These are phyloP conservation scores for Aquilaria sinensis DNA, from an alignment of 345 rosid genomes.

Conservation along the genomic window DNA sequence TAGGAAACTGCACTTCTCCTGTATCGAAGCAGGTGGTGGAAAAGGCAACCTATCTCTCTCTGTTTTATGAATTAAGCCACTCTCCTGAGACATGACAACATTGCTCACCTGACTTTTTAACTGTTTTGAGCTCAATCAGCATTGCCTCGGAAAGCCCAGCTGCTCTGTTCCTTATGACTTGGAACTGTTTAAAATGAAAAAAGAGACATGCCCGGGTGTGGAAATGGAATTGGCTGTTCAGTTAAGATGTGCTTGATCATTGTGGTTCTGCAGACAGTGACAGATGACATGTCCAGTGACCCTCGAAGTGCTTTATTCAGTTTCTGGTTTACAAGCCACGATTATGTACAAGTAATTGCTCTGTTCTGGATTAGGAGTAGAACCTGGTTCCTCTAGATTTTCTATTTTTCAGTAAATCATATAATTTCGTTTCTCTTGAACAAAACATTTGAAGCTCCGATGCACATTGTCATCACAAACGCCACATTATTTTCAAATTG, in stretches of 20 bases:
- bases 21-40: slow-evolving; percentile 46
- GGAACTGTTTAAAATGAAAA: slow-evolving; percentile 26
- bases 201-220: slow-evolving; percentile 34
- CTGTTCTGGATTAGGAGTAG: neutral
- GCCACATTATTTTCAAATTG: too few species aligned
- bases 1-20: slow-evolving; percentile 48
- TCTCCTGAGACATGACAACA: neutral
- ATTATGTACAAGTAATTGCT: neutral
- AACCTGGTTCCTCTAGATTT: neutral
- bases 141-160: slow-evolving; percentile 46
- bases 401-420: neutral
- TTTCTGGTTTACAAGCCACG: neutral
- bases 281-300: neutral
- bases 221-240: slow-evolving; percentile 56
- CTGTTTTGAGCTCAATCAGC: slow-evolving; percentile 15
- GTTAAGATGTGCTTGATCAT: slow-evolving; percentile 36
- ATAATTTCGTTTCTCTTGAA: neutral
- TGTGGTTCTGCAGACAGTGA: neutral
- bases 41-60: slow-evolving; percentile 24
- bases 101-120: too few species aligned
- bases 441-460: too few species aligned
- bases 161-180: slow-evolving; percentile 48
- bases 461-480: too few species aligned
- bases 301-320: neutral
- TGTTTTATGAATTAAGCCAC: neutral